A percentile compares a stretch with the other conserved stretches of the same genome.
Conservation (phyloP, 495 filamentous ascomycete species). For the Lepraria neglecta region DNA sequence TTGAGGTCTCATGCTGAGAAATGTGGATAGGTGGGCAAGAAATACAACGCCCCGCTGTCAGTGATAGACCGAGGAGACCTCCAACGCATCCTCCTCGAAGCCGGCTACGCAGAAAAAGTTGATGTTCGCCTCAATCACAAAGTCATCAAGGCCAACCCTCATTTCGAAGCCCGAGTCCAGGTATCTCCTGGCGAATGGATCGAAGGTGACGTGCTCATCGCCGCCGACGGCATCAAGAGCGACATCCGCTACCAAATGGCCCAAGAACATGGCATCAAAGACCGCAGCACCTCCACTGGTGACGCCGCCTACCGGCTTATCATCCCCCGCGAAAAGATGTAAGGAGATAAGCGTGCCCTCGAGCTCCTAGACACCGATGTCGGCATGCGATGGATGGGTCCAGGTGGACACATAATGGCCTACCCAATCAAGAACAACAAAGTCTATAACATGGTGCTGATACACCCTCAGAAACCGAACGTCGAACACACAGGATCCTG, state of each 20-base stretch:
- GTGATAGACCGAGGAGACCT: constrained; percentile 2
- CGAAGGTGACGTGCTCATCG: constrained; percentile 63
- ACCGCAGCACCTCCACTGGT: constrained; percentile 61
- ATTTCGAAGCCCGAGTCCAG: constrained; percentile 41
- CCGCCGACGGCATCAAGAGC: constrained; percentile 68
- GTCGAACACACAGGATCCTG: constrained; percentile 67
- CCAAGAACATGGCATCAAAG: constrained; percentile 44
- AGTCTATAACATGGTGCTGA: constrained; percentile 73
- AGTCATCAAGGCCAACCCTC: constrained; percentile 49
- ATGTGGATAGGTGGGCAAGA: not conserved
- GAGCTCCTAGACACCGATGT: constrained; percentile 57
- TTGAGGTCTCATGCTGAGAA: not conserved
- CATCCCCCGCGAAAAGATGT: constrained; percentile 62
- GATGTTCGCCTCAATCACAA: constrained; percentile 49
- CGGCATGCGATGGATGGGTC: constrained; percentile 75
- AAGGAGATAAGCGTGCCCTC: constrained; percentile 59
- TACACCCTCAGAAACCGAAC: constrained; percentile 73
- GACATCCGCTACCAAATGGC: constrained; percentile 57
- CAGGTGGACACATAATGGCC: constrained; percentile 73
- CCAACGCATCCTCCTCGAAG: not conserved
- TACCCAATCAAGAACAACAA: constrained; percentile 68
- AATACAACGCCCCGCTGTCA: constrained; percentile 8
- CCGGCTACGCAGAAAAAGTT: constrained; percentile 37
- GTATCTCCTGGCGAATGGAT: constrained; percentile 29
- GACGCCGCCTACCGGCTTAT: constrained; percentile 85